Percentiles rank a stretch among this genome's conserved stretches.
Conservation (phyloP, 306 rosid species). For the Benincasa hispida region DNA sequence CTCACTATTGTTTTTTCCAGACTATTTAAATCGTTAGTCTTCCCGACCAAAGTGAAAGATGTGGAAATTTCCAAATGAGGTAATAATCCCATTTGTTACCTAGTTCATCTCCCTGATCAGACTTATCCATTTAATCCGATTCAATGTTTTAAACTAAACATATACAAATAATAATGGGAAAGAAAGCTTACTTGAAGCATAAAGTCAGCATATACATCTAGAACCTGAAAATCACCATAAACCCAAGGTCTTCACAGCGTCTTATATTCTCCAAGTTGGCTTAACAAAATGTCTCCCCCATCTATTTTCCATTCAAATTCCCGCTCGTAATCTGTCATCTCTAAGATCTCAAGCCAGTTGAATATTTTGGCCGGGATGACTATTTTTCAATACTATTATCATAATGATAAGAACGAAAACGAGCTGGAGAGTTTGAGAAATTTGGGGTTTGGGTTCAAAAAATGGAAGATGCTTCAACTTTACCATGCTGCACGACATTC, state of each 20-base stretch:
- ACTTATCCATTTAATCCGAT: too few relatives aligned
- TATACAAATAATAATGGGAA: not conserved
- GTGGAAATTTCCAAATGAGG: not conserved
- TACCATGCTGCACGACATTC: not conserved
- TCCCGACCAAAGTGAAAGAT: not conserved
- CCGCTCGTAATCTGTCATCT: not conserved
- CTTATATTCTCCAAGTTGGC: not conserved
- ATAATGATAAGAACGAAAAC: not conserved
- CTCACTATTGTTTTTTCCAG: not conserved
- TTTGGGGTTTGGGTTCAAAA: not conserved
- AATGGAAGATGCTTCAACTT: not conserved
- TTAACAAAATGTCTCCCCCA: not conserved
- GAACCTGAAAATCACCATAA: not conserved
- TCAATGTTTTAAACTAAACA: not conserved
- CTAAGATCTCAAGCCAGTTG: not conserved
- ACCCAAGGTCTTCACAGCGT: not conserved
- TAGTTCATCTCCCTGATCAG: not conserved
- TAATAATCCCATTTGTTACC: not conserved
- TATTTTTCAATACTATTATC: not conserved
- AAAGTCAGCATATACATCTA: not conserved
- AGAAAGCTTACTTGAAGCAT: constrained; percentile 3
- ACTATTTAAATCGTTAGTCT: not conserved
- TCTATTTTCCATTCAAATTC: not conserved
- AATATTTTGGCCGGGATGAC: not conserved
- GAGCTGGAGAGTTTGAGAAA: not conserved